Conservation (phyloP, 2,329 filamentous ascomycete genomes). For the Cytospora chrysosperma region DNA sequence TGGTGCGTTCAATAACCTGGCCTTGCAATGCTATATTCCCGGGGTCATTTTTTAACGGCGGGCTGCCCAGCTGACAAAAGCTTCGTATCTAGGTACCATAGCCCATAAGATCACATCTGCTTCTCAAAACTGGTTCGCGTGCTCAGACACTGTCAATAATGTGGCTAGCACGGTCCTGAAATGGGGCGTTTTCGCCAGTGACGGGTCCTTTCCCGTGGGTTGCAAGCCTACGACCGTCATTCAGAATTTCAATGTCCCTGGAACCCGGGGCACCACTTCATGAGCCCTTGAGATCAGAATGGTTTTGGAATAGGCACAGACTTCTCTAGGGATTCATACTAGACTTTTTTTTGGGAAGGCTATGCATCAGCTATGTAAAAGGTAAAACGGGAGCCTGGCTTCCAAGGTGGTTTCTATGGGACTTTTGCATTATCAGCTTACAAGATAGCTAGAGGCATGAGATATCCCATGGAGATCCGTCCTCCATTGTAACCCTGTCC, state of each 20-base stretch:
- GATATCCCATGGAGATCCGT: no score
- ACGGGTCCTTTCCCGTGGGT: background rate
- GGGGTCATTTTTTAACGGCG: no score
- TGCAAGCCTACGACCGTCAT: constrained; percentile 6
- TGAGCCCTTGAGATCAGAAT: background rate
- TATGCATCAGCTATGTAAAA: no score
- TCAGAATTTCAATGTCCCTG: background rate
- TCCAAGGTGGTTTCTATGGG: no score
- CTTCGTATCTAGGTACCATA: background rate
- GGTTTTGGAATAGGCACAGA: no score
- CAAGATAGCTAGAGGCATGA: no score
- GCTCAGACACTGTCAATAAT: background rate
- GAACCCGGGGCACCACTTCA: background rate
- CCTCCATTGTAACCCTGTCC: no score
- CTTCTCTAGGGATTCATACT: no score
- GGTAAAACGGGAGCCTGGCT: no score
- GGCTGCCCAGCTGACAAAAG: background rate
- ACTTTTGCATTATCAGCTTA: no score
- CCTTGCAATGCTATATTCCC: no score
- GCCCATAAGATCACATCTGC: constrained; percentile 11
- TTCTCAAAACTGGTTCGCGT: constrained; percentile 19
- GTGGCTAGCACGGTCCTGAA: constrained; percentile 9
- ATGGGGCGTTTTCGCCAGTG: constrained; percentile 8
- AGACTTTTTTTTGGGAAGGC: no score
- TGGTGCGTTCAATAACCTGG: constrained; percentile 1